phyloP scores from a whole-genome alignment of 345 rosid genomes.

The Hevea brasiliensis region DNA sequence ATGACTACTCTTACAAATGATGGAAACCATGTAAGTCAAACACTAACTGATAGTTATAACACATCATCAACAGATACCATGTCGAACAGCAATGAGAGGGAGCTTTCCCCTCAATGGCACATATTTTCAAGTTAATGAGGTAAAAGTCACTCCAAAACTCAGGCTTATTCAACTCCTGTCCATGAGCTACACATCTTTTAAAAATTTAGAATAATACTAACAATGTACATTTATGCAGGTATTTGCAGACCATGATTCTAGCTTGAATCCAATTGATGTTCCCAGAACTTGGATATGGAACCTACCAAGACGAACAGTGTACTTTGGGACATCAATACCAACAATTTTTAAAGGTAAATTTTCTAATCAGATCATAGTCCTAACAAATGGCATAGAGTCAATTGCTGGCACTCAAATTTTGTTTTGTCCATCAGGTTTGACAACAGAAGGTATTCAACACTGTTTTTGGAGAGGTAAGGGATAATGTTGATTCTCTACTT shows the following conservation, averaged over 20 bases:
- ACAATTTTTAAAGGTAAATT: conserved; percentile 34
- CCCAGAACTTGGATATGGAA: conserved; percentile 30
- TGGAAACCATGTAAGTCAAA: background rate
- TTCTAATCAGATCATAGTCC: background rate
- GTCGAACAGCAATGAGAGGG: conserved; percentile 38
- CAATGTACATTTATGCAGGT: conserved; percentile 16
- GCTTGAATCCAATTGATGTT: conserved; percentile 29
- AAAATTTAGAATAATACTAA: background rate
- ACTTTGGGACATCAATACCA: conserved; percentile 32
- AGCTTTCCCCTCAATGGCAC: conserved; percentile 38
- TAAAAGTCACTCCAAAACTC: background rate
- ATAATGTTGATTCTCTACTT: background rate
- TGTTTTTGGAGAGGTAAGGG: conserved; percentile 90
- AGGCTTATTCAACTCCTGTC: background rate
- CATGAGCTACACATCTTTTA: background rate
- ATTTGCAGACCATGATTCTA: conserved; percentile 39
- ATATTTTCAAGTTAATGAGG: conserved; percentile 38
- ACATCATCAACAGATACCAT: conserved; percentile 30
- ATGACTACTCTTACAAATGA: background rate
- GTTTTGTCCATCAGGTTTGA: conserved; percentile 49
- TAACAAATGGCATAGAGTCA: no score
- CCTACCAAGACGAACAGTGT: conserved; percentile 26
- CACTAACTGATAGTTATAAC: background rate
- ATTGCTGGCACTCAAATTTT: background rate
- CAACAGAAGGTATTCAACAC: conserved; percentile 80